These are phyloP conservation scores for Cladophialophora carrionii DNA, from an alignment of 2,329 filamentous ascomycete species.

Conservation along the genomic window DNA sequence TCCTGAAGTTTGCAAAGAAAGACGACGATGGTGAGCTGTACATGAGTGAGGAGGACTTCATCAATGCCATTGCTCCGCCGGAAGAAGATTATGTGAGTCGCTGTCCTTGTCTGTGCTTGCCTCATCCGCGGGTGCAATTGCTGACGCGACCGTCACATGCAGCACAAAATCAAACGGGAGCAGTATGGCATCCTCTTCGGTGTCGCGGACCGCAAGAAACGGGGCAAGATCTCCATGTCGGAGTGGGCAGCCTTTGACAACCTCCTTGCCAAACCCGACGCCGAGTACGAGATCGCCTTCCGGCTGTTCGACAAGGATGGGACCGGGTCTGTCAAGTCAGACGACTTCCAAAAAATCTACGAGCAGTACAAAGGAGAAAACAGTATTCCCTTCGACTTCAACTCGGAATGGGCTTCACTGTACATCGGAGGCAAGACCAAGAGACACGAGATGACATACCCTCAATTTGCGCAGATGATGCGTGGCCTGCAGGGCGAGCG, in stretches of 20 bases:
- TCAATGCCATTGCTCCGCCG: constrained; percentile 83
- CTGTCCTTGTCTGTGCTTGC: background rate
- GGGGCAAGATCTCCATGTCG: constrained; percentile 73
- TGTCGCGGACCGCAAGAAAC: constrained; percentile 78
- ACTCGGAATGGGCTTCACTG: constrained; percentile 91
- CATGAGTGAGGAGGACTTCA: constrained; percentile 84
- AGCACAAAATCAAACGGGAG: constrained; percentile 98
- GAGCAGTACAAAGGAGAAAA: constrained; percentile 83
- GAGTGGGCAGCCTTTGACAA: constrained; percentile 97
- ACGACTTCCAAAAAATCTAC: constrained; percentile 82
- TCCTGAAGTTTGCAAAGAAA: constrained; percentile 73
- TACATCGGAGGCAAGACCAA: constrained; percentile 89
- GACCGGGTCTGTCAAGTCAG: constrained; percentile 83
- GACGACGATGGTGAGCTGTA: constrained; percentile 77
- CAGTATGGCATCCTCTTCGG: constrained; percentile 93
- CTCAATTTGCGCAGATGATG: constrained; percentile 97
- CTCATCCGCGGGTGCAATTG: background rate
- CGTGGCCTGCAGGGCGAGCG: constrained; percentile 94
- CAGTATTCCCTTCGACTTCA: constrained; percentile 93
- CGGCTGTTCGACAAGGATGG: constrained; percentile 89
- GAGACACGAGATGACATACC: constrained; percentile 89
- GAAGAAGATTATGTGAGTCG: constrained; percentile 84
- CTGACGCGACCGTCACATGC: constrained; percentile 25
- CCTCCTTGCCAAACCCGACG: constrained; percentile 88
- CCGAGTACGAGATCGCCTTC: constrained; percentile 98